phyloP scores from a whole-genome alignment of 805 yeast species.

The Cyberlindnera mrakii region DNA sequence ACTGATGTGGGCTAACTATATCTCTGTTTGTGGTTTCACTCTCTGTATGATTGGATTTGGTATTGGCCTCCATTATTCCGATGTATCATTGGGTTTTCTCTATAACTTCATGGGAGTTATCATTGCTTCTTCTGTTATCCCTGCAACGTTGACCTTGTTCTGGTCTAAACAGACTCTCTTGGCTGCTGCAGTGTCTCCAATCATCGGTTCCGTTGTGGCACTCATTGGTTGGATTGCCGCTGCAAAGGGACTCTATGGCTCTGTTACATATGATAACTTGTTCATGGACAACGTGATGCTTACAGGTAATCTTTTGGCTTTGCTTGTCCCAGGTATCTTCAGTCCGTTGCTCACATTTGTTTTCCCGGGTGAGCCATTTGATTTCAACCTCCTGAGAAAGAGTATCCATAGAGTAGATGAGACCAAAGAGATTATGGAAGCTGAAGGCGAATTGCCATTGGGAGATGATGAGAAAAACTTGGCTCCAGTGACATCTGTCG shows the following conservation, averaged over 20 bases:
- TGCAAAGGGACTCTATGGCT: conserved; percentile 38
- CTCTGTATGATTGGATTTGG: conserved; percentile 75
- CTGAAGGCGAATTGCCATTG: conserved; percentile 26
- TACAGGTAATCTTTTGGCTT: conserved; percentile 80
- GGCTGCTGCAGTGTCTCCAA: conserved; percentile 74
- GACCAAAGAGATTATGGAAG: conserved; percentile 52
- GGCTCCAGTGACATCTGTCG: conserved; percentile 26
- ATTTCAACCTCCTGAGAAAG: conserved; percentile 56
- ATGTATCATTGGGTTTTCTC: conserved; percentile 79
- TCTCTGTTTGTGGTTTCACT: conserved; percentile 31
- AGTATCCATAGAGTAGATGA: conserved; percentile 64
- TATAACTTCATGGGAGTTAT: conserved; percentile 88
- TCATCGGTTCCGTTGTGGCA: conserved; percentile 69
- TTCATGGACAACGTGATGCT: conserved; percentile 87
- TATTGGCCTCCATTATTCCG: conserved; percentile 75
- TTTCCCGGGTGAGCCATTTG: conserved; percentile 68
- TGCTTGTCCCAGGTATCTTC: conserved; percentile 62
- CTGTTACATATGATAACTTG: conserved; percentile 46
- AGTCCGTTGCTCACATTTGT: conserved; percentile 62
- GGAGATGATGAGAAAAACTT: conserved; percentile 18
- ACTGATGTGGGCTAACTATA: conserved; percentile 40
- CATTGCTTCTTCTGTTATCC: conserved; percentile 80
- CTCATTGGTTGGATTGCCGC: conserved; percentile 61
- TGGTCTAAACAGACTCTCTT: conserved; percentile 58
- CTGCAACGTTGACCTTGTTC: conserved; percentile 59